Base-by-base conservation (phyloP, 2,329 filamentous ascomycete species). In the Pseudocercospora ulei region DNA sequence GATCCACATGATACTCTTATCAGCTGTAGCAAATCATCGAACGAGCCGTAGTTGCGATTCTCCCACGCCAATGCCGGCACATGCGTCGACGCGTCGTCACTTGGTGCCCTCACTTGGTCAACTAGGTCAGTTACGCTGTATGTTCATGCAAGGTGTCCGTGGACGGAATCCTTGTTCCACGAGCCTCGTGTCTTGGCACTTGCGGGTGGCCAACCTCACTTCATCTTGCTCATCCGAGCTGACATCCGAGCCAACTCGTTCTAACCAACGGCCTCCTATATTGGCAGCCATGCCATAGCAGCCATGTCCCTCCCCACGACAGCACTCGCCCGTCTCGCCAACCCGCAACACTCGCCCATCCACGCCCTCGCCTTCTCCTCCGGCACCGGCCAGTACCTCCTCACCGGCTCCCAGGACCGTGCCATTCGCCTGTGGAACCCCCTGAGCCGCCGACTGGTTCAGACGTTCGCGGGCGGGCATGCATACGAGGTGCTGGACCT, bases 401-500 rank as follows among this genome's bases (percentile, higher is more conserved):
- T 96, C 43, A 86, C 85, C 22, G 87, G 88, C 55, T 85, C 80
- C 20, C 75, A 83, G 35, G 88, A 95, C 69, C 82, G 86, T 47
- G 72, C 76, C 9, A 78, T 95, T 59, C 79, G 87, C 40, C 78
- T 95, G 25, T 92, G 86, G 68, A 94, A 94, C 62, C 80, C 82
- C 1, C 54, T 60, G 12, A 57, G 58, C 7, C 42, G 50, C 6
- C 52, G 50, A 1, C 30, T 90, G 3, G 84, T 98, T 56, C 87
- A 95, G 63, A 82, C 77, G 22, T 98, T 94, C 65, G 68, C 78
- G 22, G 84, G 82, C 2, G n/a, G n/a, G 12, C 90, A 98, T 64
- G 87, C 85, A 50, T 94, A 98, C 66, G 82, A 87, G 52, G 81
- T 98, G 5, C 78, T 95, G 44, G 82, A 83, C 50, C 70, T 98